Conservation (phyloP, 208 protist genomes). For the Leishmania lainsoni region DNA sequence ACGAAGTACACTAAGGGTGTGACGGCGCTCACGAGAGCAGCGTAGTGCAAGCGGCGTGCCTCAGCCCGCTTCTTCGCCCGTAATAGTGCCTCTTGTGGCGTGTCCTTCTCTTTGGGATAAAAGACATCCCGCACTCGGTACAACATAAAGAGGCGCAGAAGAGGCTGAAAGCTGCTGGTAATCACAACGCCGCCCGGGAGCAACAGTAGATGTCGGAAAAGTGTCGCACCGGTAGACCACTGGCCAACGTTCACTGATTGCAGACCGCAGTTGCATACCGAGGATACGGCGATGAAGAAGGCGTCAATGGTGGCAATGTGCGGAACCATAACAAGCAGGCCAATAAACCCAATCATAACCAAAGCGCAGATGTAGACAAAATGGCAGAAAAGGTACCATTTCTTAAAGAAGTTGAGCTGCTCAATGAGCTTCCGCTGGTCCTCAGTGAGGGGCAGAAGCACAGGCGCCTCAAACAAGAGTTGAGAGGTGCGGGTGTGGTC, state of each 20-base stretch:
- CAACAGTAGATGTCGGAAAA: conserved; percentile 61
- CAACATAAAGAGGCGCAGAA: conserved; percentile 70
- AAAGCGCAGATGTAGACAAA: conserved; percentile 46
- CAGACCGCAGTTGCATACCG: conserved; percentile 78
- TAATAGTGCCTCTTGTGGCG: conserved; percentile 39
- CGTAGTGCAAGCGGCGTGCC: conserved; percentile 50
- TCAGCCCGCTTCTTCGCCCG: conserved; percentile 43
- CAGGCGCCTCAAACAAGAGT: conserved; percentile 47
- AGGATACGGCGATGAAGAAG: conserved; percentile 68
- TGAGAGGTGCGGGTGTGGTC: conserved; percentile 48
- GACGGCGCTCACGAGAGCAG: conserved; percentile 50
- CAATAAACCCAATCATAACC: conserved; percentile 32
- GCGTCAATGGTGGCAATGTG: conserved; percentile 44
- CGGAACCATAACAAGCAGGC: conserved; percentile 35
- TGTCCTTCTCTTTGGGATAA: conserved; percentile 35
- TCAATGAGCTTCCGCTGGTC: conserved; percentile 40
- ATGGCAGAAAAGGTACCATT: conserved; percentile 71
- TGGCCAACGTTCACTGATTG: conserved; percentile 61
- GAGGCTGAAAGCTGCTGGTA: conserved; percentile 68
- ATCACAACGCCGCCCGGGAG: conserved; percentile 66
- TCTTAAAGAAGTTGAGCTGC: conserved; percentile 70
- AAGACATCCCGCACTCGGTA: conserved; percentile 50
- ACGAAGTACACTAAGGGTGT: conserved; percentile 57
- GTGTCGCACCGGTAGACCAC: conserved; percentile 40
- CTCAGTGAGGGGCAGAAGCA: conserved; percentile 47